phyloP scores from a whole-genome alignment of 257 asterid genomes.

The Primulina eburnea region DNA sequence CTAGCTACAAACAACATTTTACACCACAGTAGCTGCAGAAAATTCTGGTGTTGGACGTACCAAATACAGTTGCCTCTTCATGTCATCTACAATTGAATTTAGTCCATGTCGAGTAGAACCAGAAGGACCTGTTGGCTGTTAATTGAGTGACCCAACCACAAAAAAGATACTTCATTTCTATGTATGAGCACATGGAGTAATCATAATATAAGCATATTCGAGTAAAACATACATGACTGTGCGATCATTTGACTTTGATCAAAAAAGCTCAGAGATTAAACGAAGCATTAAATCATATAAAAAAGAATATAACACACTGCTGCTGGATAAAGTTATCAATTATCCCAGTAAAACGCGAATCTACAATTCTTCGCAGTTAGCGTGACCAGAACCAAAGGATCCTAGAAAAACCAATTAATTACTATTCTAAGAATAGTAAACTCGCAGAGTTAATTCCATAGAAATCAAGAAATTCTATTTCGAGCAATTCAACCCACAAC shows the following conservation, averaged over 20 bases:
- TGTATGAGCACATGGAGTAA: background rate
- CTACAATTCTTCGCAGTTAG: background rate
- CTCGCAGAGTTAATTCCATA: background rate
- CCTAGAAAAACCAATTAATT: background rate
- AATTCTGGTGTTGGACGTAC: conserved; percentile 6
- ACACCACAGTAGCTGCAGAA: conserved; percentile 20
- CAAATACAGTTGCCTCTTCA: conserved; percentile 14
- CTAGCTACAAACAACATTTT: conserved; percentile 36
- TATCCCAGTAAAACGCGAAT: too few species aligned
- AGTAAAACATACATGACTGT: background rate
- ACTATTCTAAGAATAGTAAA: background rate
- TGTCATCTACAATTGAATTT: conserved; percentile 19
- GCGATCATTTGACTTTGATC: background rate
- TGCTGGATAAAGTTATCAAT: too few species aligned
- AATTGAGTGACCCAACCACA: background rate
- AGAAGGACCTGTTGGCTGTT: conserved; percentile 21
- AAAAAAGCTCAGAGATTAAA: background rate
- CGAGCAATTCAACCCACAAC: conserved; percentile 16
- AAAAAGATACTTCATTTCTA: background rate
- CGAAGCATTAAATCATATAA: background rate
- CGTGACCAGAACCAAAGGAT: background rate
- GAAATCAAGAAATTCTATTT: background rate
- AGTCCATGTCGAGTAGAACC: conserved; percentile 22
- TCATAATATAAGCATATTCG: background rate
- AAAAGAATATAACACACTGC: too few species aligned